Conservation (phyloP, 305 asterid genomes). For the Nicotiana rustica region DNA sequence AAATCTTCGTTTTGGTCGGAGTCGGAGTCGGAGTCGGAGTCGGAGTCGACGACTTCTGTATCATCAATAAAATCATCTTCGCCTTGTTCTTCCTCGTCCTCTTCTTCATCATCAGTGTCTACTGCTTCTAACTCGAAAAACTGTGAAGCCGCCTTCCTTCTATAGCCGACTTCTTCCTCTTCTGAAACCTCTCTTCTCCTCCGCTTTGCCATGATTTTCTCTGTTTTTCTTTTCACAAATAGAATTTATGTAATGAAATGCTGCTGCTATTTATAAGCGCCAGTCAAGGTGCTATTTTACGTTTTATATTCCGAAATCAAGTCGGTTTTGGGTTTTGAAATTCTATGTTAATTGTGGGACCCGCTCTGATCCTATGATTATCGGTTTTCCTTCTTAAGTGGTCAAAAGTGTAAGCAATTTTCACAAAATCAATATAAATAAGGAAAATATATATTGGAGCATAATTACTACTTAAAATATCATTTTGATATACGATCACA, state of each 20-base stretch:
- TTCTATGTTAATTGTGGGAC: no score
- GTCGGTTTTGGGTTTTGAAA: no score
- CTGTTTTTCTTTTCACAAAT: background rate
- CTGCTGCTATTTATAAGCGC: no score
- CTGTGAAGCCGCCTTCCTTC: background rate
- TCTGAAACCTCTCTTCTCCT: background rate
- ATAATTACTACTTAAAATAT: no score
- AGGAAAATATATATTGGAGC: no score
- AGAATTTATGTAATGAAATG: no score
- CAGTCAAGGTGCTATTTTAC: background rate
- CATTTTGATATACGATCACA: no score
- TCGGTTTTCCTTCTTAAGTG: no score
- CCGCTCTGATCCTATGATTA: no score
- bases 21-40: background rate
- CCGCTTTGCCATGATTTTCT: background rate
- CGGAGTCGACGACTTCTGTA: background rate
- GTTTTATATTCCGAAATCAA: no score
- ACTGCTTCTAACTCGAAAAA: conserved; percentile 21
- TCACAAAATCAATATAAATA: no score
- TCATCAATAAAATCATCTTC: conserved; percentile 46
- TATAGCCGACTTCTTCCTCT: background rate
- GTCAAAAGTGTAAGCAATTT: no score
- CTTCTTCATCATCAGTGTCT: background rate
- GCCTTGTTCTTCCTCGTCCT: conserved; percentile 34
- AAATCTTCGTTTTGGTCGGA: background rate